Conservation (phyloP, 208 protist genomes). For the Porcisia deanei region DNA sequence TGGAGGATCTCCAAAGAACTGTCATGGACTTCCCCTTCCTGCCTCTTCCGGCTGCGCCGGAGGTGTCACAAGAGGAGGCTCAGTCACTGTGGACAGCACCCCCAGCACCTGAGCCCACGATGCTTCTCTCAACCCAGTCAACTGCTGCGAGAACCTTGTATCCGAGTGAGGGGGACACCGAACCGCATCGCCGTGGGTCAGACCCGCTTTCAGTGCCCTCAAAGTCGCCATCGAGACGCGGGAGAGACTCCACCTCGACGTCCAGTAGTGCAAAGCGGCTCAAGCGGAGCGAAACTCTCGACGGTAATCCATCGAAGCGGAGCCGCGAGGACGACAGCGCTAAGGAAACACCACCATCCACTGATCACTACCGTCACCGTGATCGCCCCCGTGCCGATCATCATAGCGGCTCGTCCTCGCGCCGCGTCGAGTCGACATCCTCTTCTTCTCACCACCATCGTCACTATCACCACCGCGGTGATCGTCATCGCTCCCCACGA, state of each 20-base stretch:
- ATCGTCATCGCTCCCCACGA: background rate
- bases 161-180: background rate
- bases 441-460: conserved; percentile 2
- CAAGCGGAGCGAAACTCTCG: background rate
- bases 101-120: background rate
- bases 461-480: background rate
- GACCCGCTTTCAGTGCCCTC: background rate
- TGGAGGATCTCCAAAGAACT: conserved; percentile 12
- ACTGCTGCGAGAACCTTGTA: background rate
- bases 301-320: background rate
- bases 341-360: background rate
- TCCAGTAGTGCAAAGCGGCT: background rate
- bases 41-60: background rate
- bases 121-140: background rate
- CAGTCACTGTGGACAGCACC: conserved; percentile 18
- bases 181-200: background rate
- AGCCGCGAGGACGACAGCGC: background rate
- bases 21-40: conserved; percentile 10
- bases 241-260: background rate
- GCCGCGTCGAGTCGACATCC: background rate
- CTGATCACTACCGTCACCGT: background rate
- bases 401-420: background rate
- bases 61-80: conserved; percentile 6
- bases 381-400: background rate
- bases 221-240: background rate